Evolutionary conservation across 176 grass and related monocot species (phyloP).

Genomic region (Raddia guianensis): DNA sequence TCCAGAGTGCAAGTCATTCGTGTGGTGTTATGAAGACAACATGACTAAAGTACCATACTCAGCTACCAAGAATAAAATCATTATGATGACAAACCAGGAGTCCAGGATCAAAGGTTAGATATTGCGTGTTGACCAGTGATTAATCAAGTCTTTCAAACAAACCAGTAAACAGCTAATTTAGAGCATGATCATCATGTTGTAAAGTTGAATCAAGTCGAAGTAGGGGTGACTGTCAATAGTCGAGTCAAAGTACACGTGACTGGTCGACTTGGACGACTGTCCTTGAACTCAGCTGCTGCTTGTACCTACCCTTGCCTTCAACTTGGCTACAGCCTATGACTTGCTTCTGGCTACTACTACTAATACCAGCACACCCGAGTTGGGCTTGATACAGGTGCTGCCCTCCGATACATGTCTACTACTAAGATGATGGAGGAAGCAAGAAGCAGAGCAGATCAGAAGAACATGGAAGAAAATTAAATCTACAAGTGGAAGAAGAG

Average conservation of each 20-base stretch:
- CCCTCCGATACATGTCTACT: not conserved
- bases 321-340: no score
- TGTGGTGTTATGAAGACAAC: constrained; percentile 10
- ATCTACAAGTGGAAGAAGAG: not conserved
- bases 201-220: no score
- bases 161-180: not conserved
- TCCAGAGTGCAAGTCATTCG: not conserved
- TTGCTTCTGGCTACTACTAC: no score
- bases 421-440: not conserved
- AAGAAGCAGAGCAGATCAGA: no score
- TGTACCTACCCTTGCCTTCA: no score
- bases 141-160: not conserved
- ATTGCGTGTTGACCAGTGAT: not conserved
- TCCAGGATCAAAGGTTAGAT: not conserved
- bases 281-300: no score
- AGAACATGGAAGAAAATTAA: not conserved
- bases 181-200: no score
- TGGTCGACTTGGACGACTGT: no score
- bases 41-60: not conserved
- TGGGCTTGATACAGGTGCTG: not conserved
- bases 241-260: no score
- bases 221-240: no score
- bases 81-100: not conserved
- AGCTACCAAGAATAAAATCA: not conserved
- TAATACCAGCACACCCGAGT: no score